Evolutionary conservation across 306 rosid species (phyloP), one percentile per base, ranked within the genome.

Genomic region (Ochetophila trinervis): DNA sequence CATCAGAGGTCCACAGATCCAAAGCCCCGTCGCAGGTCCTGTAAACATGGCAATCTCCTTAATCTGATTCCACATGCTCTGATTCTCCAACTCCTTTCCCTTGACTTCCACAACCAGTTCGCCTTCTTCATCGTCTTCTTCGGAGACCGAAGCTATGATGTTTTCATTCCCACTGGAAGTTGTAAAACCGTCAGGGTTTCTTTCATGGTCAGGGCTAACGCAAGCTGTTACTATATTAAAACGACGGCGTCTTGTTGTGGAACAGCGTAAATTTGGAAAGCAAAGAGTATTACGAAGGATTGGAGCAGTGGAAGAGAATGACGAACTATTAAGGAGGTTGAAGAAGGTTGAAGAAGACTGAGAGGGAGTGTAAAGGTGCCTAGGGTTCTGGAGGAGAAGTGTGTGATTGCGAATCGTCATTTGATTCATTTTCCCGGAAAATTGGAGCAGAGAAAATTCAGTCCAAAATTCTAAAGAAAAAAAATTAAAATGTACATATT

Each of bases 1-100:
- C 98, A 89, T 87, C 10, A 89, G 66, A 3, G 96, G 98, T 37
- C 89, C 95, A 19, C 93, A 84, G 3, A 87, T 62, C 98, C 98
- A 92, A 71, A 92, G 82, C 17, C 86, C 98, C 1, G 86, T 79
- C 0, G 95, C 93, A 3, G 98, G 96, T 11, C 89, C 98, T 0
- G 91, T 80, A 56, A 92, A 87, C 72, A 57, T 72, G 0, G 78
- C 71, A 44, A 89, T 92, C 81, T 87, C 89, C 82, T 84, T 84
- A 71, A 89, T 77, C 74, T 92, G 98, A 51, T 6, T 57, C 91
- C 86, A 82, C 75, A 87, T 73, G 18, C 83, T 77, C 69, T 70
- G 80, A 6, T 66, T 67, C 53, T 53, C 86, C 64, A 87, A 57
- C 36, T 83, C 86, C 53, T 66, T 73, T 0, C 44, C 65, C 68